Base-by-base conservation (phyloP, 2,329 filamentous ascomycete genomes). In the Aspergillus candidus region DNA sequence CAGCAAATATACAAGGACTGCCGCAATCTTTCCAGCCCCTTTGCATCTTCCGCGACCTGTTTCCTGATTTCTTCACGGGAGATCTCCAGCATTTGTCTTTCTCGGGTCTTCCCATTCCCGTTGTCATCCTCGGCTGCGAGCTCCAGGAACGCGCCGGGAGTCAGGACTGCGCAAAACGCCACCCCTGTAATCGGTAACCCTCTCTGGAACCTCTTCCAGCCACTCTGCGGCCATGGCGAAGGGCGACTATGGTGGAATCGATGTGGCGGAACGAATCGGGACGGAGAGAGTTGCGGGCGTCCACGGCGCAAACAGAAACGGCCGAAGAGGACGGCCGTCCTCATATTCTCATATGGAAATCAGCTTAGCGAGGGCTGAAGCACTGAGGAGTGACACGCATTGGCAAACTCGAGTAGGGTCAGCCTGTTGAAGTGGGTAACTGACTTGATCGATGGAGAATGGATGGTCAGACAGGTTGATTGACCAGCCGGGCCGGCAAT, bases 81-180 rank as follows among this genome's bases (percentile, higher is more conserved):
- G 2, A 77, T 80, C 62, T 89, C 80, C 11, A 96, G 77, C 91
- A 96, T 96, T 52, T 88, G 84, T 66, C 78, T 78, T 69, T 96
- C 90, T 18, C 80, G 79, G 3, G 90, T 95, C 59, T 84, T 74
- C 18, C 70, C 71, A 54, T 72, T 66, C 42, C 65, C 66, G 42
- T 64, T 65, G 35, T 63, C 58, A 22, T 74, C 67, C 35, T 77
- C 69, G 49, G 79, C 72, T 38, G 74, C 73, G 35, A 83, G 67
- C 43, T 77, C 69, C 32, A 84, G 73, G 50, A 83, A 82, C 1
- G 75, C 78, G 4, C 72, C 74, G 0, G 80, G 78, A 17, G 72
- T 76, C 40, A 83, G 63, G 6, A 68, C 66, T n/a, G 71, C 70
- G 43, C 68, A 56, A 4, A 72, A 46, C 13, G 71, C 38, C 14